Percentiles rank a stretch among this genome's conserved stretches.
Conservation (phyloP, 2,329 filamentous ascomycete species). For the Fusarium chuoi region DNA sequence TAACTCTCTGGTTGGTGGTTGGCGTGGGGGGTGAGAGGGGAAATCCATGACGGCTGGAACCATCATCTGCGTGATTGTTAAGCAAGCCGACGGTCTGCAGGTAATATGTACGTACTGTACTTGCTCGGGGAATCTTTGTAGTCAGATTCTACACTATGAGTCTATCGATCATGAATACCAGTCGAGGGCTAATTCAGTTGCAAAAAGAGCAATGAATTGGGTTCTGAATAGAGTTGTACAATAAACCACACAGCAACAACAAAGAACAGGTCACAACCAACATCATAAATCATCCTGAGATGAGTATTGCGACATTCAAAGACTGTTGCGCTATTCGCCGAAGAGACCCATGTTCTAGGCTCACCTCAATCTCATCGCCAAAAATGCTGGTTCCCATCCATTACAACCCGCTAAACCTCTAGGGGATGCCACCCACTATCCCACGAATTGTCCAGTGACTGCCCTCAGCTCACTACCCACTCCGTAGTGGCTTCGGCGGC, state of each 20-base stretch:
- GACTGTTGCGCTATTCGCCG: constrained; percentile 6
- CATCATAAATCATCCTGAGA: background rate
- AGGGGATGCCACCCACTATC: constrained; percentile 12
- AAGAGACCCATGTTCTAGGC: constrained; percentile 18
- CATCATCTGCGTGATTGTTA: constrained; percentile 41
- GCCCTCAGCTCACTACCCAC: constrained; percentile 36
- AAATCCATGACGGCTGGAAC: constrained; percentile 34
- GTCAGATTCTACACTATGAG: constrained; percentile 5
- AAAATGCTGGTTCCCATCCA: constrained; percentile 9
- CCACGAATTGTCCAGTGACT: constrained; percentile 22
- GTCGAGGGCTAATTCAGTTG: background rate
- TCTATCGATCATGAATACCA: background rate
- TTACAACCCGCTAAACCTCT: constrained; percentile 21
- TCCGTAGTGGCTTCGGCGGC: constrained; percentile 42
- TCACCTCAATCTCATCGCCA: constrained; percentile 6
- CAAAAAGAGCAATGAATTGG: background rate
- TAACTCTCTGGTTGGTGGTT: constrained; percentile 13
- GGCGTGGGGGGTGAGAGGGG: constrained; percentile 32
- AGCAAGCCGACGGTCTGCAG: constrained; percentile 23
- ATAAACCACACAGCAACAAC: background rate
- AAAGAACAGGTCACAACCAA: background rate
- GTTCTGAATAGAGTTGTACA: background rate
- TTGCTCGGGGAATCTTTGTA: constrained; percentile 19
- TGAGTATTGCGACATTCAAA: constrained; percentile 19
- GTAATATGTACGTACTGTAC: background rate